Percentiles rank a stretch among this genome's conserved stretches.
phyloP scores from a whole-genome alignment of 108 stramenopile genomes.

The Cyclotella distinguenda region DNA sequence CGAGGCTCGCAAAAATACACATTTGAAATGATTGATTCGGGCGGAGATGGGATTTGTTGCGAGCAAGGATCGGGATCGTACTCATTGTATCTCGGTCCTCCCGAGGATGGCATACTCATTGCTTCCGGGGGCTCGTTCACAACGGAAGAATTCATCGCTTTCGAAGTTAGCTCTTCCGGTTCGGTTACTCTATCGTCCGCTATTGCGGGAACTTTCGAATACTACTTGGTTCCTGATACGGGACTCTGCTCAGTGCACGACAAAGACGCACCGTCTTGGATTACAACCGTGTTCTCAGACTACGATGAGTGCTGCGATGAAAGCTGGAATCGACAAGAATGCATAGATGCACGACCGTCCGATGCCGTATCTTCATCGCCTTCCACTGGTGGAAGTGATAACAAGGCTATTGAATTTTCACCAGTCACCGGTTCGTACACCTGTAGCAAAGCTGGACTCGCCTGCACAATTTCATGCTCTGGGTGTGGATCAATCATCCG shows the following conservation, averaged over 20 bases:
- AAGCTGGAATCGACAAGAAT: constrained; percentile 15
- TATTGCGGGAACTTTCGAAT: neutral
- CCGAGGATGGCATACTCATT: constrained; percentile 4
- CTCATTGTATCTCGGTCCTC: constrained; percentile 14
- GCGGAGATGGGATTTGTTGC: constrained; percentile 22
- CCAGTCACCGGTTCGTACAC: constrained; percentile 29
- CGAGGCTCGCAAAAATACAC: constrained; percentile 19
- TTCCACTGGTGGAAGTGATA: neutral
- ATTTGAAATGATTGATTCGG: constrained; percentile 7
- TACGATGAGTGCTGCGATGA: constrained; percentile 16
- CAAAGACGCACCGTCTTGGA: constrained; percentile 7
- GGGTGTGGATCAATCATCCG: constrained; percentile 15
- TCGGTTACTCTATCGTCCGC: neutral
- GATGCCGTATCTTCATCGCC: neutral
- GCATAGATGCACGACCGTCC: constrained; percentile 2
- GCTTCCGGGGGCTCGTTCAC: constrained; percentile 8
- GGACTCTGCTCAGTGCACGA: constrained; percentile 7
- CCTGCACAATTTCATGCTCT: constrained; percentile 21
- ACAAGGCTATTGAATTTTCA: constrained; percentile 2
- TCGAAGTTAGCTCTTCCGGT: constrained; percentile 11
- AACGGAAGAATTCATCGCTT: constrained; percentile 1
- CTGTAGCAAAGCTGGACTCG: constrained; percentile 11
- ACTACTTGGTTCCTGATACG: constrained; percentile 12
- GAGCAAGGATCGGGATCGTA: constrained; percentile 14
- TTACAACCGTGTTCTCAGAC: neutral